Evolutionary conservation across 73 alveolate species (phyloP).

Genomic region (Paraurostyla sp.): DNA sequence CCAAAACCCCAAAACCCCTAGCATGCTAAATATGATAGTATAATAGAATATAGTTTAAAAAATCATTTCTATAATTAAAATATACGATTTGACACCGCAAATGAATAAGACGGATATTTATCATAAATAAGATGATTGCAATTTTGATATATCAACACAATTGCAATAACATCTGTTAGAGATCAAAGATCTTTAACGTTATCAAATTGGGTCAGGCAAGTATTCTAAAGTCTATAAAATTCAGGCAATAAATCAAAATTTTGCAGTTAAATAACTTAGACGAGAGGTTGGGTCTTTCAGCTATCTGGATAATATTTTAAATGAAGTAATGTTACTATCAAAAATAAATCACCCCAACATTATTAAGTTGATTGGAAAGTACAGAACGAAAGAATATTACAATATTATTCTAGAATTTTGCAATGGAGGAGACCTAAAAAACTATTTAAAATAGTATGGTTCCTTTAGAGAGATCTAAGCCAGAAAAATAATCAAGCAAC

Average conservation of each 20-base stretch:
- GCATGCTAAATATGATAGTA: no score
- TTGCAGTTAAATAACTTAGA: constrained; percentile 21
- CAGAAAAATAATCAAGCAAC: neutral
- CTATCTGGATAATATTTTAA: constrained; percentile 42
- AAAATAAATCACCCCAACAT: constrained; percentile 13
- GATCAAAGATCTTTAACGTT: neutral
- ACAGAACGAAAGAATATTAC: constrained; percentile 33
- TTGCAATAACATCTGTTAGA: neutral
- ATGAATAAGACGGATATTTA: no score
- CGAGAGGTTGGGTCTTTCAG: constrained; percentile 26
- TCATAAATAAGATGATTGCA: no score
- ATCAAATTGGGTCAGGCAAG: constrained; percentile 24
- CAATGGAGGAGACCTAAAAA: constrained; percentile 46
- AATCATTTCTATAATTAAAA: no score
- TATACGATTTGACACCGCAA: no score
- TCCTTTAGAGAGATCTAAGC: constrained; percentile 15
- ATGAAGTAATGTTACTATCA: constrained; percentile 21
- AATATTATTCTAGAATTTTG: constrained; percentile 30
- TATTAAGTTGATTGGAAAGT: constrained; percentile 19
- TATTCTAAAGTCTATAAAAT: constrained; percentile 22
- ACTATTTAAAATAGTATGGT: constrained; percentile 17
- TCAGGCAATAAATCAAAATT: neutral
- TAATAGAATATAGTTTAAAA: no score
- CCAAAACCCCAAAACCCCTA: no score
- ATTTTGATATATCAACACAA: neutral